A percentile compares a stretch with the other conserved stretches of the same genome.
These are phyloP conservation scores for Rutstroemia sp. DNA, from an alignment of 2,329 filamentous ascomycete species.

Conservation along the genomic window DNA sequence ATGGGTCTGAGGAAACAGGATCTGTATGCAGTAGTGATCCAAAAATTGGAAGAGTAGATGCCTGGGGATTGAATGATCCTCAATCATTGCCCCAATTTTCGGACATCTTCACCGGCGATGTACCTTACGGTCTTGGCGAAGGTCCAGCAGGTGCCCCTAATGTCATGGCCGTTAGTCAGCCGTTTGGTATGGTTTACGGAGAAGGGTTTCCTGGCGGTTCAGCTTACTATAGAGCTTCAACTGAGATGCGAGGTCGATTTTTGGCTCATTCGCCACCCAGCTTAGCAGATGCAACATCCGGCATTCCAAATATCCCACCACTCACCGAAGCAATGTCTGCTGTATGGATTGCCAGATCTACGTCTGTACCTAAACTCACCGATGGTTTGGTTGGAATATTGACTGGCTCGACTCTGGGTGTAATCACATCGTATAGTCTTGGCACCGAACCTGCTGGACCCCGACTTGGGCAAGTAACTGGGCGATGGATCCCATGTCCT, in stretches of 20 bases:
- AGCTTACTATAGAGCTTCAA: slow-evolving; percentile 66
- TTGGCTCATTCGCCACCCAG: slow-evolving; percentile 55
- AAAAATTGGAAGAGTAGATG: slow-evolving; percentile 63
- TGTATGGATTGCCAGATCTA: slow-evolving; percentile 86
- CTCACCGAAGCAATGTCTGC: slow-evolving; percentile 65
- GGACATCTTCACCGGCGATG: slow-evolving; percentile 65
- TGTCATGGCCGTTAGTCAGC: slow-evolving; percentile 83
- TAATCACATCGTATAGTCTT: slow-evolving; percentile 76
- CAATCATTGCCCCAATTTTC: slow-evolving; percentile 70
- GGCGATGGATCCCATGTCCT: slow-evolving; percentile 83
- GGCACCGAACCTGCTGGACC: slow-evolving; percentile 42
- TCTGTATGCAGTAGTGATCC: slow-evolving; percentile 79
- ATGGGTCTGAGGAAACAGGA: slow-evolving; percentile 73
- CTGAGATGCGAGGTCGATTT: slow-evolving; percentile 71
- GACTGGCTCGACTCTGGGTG: slow-evolving; percentile 73
- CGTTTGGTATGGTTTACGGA: slow-evolving; percentile 74
- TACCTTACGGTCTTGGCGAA: slow-evolving; percentile 70
- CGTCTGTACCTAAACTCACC: slow-evolving; percentile 62
- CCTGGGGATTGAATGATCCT: slow-evolving; percentile 73
- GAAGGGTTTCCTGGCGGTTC: slow-evolving; percentile 82
- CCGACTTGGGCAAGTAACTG: slow-evolving; percentile 73
- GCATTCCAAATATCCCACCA: slow-evolving; percentile 69
- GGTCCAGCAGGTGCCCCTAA: slow-evolving; percentile 77
- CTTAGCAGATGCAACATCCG: slow-evolving; percentile 54
- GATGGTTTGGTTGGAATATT: slow-evolving; percentile 75